Base-by-base conservation (phyloP, 495 filamentous ascomycete genomes). In the Hyaloscypha hepaticicola region DNA sequence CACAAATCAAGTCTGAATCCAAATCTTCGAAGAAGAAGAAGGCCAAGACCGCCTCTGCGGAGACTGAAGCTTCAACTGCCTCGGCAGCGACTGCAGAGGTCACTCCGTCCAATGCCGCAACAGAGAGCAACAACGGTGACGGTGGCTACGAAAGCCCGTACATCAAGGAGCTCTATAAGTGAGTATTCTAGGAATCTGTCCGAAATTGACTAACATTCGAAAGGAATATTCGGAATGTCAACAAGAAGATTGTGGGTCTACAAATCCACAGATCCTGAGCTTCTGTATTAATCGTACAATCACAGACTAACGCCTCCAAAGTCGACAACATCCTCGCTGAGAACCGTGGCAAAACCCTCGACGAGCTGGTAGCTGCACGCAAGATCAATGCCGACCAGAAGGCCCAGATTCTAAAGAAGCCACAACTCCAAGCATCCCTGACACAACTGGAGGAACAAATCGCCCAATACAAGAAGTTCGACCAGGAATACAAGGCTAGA, bases 381-480 rank as follows among this genome's bases (percentile, higher is more conserved):
- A 90, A 94, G 74, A 93, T 99, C 82, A 99, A 98, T 73, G 68
- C 77, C 69, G 96, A 99, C 76, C 93, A 98, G 76, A 96, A 92
- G 75, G 87, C 89, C 8, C 90, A 97, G 77, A 85, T 87, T 26
- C 77, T 89, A 66, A 96, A 96, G 84, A 98, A 96, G 73, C 94
- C 95, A n/a, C 75, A 82, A 19, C 85, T 97, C 16, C 89, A 92
- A 71, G 83, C 86, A 28, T 83, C 88, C 67, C 78, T 93, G 55
- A 75, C 82, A 27, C 89, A 95, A 76, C 77, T 91, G 29, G 90
- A 95, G 73, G 92, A 96, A 68, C 91, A 97, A 76, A 81, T 97
- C 50, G 77, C 84, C 16, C 86, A 89, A 71, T 92, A 90, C 80
- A 92, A 89, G 78, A 88, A 93, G 74, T 82, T 97, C 65, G 88